A percentile compares a stretch with the other conserved stretches of the same genome.
Evolutionary conservation across 495 filamentous ascomycete species (phyloP).

Genomic region (Aspergillus steynii): DNA sequence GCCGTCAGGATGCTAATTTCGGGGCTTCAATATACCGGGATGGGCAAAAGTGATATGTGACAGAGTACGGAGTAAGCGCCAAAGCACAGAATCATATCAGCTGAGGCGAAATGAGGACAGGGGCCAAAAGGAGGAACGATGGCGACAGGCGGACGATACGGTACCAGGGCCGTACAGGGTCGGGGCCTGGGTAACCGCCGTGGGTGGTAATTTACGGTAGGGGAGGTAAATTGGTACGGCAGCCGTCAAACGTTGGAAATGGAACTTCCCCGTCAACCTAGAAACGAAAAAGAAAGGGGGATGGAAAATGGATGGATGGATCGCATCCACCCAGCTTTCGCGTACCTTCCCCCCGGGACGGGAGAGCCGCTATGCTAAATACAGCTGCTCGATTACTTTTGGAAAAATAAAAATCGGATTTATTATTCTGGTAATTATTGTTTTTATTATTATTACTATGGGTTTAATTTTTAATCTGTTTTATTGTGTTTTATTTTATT

Average conservation of each 20-base stretch:
- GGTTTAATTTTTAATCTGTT: conserved; percentile 1
- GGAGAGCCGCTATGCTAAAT: conserved; percentile 39
- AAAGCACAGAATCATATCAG: conserved; percentile 3
- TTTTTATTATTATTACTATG: conserved; percentile 9
- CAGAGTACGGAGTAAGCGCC: neutral
- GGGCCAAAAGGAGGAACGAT: neutral
- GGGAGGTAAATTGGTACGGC: conserved; percentile 2
- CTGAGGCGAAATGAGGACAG: neutral
- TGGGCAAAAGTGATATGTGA: neutral
- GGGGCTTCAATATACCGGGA: neutral
- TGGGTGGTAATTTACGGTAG: neutral
- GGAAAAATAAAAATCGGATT: conserved; percentile 10
- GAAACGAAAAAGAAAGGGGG: conserved; percentile 28
- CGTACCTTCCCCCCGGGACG: conserved; percentile 38
- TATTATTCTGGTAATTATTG: neutral
- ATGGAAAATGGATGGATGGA: conserved; percentile 24
- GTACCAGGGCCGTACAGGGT: neutral
- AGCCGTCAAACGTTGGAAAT: conserved; percentile 11
- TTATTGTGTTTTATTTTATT: conserved; percentile 8
- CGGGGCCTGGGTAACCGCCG: neutral
- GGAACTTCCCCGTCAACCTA: conserved; percentile 11
- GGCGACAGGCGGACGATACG: neutral
- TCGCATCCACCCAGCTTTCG: conserved; percentile 20
- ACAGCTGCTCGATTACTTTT: conserved; percentile 16
- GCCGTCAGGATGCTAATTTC: neutral